phyloP scores from a whole-genome alignment of 1,284 basidiomycete genomes.

The Apiotrichum akiyoshidainum region DNA sequence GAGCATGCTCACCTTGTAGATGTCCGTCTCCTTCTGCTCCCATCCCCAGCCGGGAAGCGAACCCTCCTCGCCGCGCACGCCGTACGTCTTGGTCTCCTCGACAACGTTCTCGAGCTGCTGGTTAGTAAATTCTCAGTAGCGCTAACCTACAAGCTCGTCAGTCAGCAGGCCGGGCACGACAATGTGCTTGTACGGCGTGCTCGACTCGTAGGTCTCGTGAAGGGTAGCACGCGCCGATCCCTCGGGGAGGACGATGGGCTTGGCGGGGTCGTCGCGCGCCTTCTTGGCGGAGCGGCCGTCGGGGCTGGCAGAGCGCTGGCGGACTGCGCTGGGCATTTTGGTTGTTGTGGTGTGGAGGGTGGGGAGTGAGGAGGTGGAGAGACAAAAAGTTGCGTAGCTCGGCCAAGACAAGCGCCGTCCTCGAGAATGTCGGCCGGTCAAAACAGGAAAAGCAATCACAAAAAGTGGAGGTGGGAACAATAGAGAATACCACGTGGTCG shows the following conservation, averaged over 20 bases:
- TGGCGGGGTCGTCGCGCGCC: constrained; percentile 19
- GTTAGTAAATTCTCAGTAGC: constrained; percentile 6
- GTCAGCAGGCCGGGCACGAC: constrained; percentile 79
- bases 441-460: too few relatives aligned
- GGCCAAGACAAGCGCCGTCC: not conserved
- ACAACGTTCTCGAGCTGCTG: constrained; percentile 68
- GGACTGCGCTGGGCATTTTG: constrained; percentile 31
- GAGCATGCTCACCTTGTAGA: constrained; percentile 73
- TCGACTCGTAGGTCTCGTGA: constrained; percentile 57
- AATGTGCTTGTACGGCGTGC: constrained; percentile 77
- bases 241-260: constrained; percentile 32
- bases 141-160: constrained; percentile 65
- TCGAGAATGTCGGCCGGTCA: too few relatives aligned
- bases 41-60: constrained; percentile 61
- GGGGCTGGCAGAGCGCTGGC: constrained; percentile 26
- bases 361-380: not conserved
- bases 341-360: not conserved
- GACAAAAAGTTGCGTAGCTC: not conserved
- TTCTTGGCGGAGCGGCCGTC: constrained; percentile 26
- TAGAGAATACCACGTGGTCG: too few relatives aligned
- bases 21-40: constrained; percentile 96
- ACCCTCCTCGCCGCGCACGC: constrained; percentile 46
- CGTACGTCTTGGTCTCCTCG: constrained; percentile 47
- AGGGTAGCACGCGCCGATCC: constrained; percentile 23
- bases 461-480: too few relatives aligned